These are phyloP conservation scores for Otatea glauca DNA, from an alignment of 176 grass and related monocot genomes.

Conservation along the genomic window DNA sequence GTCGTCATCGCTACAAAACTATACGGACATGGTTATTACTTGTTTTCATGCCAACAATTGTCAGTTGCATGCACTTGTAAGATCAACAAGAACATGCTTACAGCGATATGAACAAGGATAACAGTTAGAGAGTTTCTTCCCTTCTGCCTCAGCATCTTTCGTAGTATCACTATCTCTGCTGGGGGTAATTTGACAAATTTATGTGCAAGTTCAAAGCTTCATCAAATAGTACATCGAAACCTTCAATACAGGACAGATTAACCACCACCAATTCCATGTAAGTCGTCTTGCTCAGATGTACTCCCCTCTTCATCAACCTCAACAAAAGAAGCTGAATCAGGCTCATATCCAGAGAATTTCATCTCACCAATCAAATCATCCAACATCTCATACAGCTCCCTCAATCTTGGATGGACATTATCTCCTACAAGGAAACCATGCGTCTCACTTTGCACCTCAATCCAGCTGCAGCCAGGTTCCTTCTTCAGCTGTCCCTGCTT, in stretches of 20 bases:
- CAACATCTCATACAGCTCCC: slow-evolving; percentile 70
- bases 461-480: slow-evolving; percentile 94
- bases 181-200: neutral
- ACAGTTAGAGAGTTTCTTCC: neutral
- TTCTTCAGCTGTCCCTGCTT: slow-evolving; percentile 69
- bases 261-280: slow-evolving; percentile 25
- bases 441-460: slow-evolving; percentile 73
- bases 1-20: neutral
- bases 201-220: neutral
- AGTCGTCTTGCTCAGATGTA: slow-evolving; percentile 40
- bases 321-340: slow-evolving; percentile 46
- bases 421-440: slow-evolving; percentile 79
- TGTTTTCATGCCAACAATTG: neutral
- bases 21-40: neutral
- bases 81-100: slow-evolving; percentile 41
- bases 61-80: slow-evolving; percentile 6
- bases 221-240: slow-evolving; percentile 17
- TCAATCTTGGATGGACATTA: slow-evolving; percentile 62
- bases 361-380: slow-evolving; percentile 75
- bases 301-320: slow-evolving; percentile 50
- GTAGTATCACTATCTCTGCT: slow-evolving; percentile 19
- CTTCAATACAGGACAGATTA: slow-evolving; percentile 21
- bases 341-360: slow-evolving; percentile 61
- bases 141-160: slow-evolving; percentile 1
- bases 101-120: slow-evolving; percentile 1